Evolutionary conservation across 1,139 yeast genomes (phyloP), one percentile per base, ranked within the genome.

Genomic region (Suhomyces chickasaworum): DNA sequence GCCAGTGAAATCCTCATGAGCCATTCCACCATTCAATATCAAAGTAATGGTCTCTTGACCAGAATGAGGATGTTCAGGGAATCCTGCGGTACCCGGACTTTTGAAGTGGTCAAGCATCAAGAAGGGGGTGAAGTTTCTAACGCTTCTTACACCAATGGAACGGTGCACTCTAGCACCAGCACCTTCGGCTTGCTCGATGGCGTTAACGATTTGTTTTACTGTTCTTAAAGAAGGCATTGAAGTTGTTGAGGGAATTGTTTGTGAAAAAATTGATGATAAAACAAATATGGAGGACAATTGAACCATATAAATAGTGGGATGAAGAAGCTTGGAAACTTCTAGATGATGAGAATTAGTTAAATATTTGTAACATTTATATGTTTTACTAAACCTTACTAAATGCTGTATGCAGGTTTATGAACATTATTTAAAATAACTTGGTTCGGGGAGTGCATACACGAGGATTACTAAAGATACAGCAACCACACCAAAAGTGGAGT

Each of bases 1-100:
- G 1, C 97, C 97, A 2, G 96, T 88, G 70, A 89, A 89, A 65
- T 90, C 97, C 64, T 89, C 96, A 64, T 90, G 97, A 23, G 95
- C 93, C 66, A 90, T 73, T 48, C 81, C 83, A 41, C 97, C 97
- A 46, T 81, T 75, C 49, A 84, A 66, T 47, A 90, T 70, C 57
- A 84, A 81, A 3, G 96, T 86, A 51, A 90, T 82, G 23, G 97
- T 90, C 65, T 89, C 96, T 66, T 88, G 95, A 25, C 96, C 96
- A 50, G 89, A 79, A 65, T 90, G 97, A 21, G 97, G 97, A 63
- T 90, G 97, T 57, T 88, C 93, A 5, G 96, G 96, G 70, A 89
- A 89, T 0, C 95, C 95, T 17, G 37, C 39, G 16, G 67, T 70
- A 10, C 71, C 74, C 8, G 60, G 53, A 44, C 65, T 61, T n/a